These are phyloP conservation scores for Thielaviopsis euricoi DNA, from an alignment of 2,329 filamentous ascomycete genomes.

Conservation along the genomic window DNA sequence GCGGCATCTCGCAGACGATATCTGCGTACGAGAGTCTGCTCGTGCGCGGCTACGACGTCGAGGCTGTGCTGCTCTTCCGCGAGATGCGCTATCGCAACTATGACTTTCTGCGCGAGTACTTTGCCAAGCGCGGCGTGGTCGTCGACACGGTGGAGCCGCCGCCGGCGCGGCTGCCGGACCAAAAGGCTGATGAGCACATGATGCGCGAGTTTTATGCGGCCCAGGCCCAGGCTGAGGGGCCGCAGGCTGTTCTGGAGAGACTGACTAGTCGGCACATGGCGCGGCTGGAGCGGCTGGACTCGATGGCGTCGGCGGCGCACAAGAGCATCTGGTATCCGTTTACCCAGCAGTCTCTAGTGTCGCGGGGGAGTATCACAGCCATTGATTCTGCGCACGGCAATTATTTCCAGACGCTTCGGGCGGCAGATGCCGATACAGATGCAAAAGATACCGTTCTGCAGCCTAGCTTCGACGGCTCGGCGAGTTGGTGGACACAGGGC, in stretches of 20 bases:
- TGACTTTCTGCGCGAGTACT: slow-evolving; percentile 51
- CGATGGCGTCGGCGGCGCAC: slow-evolving; percentile 44
- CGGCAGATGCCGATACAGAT: background rate
- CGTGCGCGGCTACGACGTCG: slow-evolving; percentile 64
- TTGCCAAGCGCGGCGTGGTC: slow-evolving; percentile 39
- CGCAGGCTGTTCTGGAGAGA: slow-evolving; percentile 29
- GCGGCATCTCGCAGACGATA: slow-evolving; percentile 67
- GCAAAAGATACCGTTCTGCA: slow-evolving; percentile 27
- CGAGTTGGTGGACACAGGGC: slow-evolving; percentile 86
- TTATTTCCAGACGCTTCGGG: slow-evolving; percentile 46
- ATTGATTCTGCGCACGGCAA: slow-evolving; percentile 73
- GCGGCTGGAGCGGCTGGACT: slow-evolving; percentile 41
- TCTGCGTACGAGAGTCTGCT: slow-evolving; percentile 64
- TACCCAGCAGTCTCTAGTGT: slow-evolving; percentile 56
- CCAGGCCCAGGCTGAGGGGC: slow-evolving; percentile 21
- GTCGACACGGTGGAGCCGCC: slow-evolving; percentile 43
- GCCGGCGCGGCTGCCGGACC: slow-evolving; percentile 28
- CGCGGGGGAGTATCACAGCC: slow-evolving; percentile 45
- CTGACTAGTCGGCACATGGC: slow-evolving; percentile 36
- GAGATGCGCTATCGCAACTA: slow-evolving; percentile 52
- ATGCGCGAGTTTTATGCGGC: slow-evolving; percentile 50
- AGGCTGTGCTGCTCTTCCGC: slow-evolving; percentile 51
- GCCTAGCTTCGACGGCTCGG: slow-evolving; percentile 66
- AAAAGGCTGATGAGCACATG: slow-evolving; percentile 31
- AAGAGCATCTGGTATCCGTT: slow-evolving; percentile 72